These are phyloP conservation scores for Boletus reticulatus DNA, from an alignment of 768 basidiomycete species.

Conservation along the genomic window DNA sequence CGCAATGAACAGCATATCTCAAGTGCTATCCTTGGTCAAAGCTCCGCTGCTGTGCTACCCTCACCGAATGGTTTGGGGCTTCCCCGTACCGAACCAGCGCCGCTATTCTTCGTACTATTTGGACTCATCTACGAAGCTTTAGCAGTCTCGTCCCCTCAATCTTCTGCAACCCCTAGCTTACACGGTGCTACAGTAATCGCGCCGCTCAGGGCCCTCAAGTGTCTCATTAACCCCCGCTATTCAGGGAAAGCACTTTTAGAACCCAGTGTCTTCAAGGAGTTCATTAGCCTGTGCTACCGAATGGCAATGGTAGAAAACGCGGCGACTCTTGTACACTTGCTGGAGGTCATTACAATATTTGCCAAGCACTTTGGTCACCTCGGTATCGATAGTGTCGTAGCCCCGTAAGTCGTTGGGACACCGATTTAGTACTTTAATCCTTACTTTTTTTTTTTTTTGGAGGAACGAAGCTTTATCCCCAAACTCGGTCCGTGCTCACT, in stretches of 20 bases:
- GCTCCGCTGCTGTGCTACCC: constrained; percentile 14
- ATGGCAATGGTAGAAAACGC: constrained; percentile 87
- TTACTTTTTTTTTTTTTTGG: background rate
- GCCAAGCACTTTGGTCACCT: constrained; percentile 39
- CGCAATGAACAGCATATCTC: constrained; percentile 62
- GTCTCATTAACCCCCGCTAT: constrained; percentile 76
- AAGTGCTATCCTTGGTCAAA: constrained; percentile 78
- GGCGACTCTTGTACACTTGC: constrained; percentile 63
- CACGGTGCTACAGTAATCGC: constrained; percentile 54
- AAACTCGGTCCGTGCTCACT: constrained; percentile 52
- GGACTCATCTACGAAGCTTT: constrained; percentile 93
- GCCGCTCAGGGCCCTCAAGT: constrained; percentile 73
- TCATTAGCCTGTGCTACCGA: constrained; percentile 83
- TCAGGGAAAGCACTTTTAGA: constrained; percentile 80
- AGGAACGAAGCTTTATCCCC: constrained; percentile 33
- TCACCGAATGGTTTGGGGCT: constrained; percentile 19
- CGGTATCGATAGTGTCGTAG: constrained; percentile 19
- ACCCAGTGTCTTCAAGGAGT: constrained; percentile 84
- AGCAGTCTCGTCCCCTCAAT: constrained; percentile 60
- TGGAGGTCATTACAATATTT: constrained; percentile 65
- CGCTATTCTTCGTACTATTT: constrained; percentile 87
- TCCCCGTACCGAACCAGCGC: constrained; percentile 57
- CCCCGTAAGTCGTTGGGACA: constrained; percentile 13
- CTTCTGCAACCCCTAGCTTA: constrained; percentile 40
- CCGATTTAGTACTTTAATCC: background rate